Conservation (phyloP, 805 yeast genomes). For the Zygotorulaspora danielsina region DNA sequence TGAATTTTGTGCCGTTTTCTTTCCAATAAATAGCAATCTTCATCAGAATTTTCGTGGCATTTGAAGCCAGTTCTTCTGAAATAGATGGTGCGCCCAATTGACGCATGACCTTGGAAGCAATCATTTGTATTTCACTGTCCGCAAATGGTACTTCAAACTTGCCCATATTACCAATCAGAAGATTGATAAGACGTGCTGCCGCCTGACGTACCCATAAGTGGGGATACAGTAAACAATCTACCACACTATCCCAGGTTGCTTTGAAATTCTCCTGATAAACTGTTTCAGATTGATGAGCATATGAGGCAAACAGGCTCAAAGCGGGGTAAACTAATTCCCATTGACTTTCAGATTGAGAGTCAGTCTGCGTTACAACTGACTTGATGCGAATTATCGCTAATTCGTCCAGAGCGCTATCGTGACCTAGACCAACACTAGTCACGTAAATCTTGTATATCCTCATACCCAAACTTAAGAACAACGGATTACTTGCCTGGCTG, state of each 20-base stretch:
- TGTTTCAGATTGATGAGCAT: slow-evolving; percentile 38
- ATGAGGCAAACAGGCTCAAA: slow-evolving; percentile 46
- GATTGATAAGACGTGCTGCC: slow-evolving; percentile 56
- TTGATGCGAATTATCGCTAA: slow-evolving; percentile 38
- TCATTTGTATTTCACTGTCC: slow-evolving; percentile 54
- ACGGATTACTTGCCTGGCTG: slow-evolving; percentile 45
- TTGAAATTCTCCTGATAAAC: slow-evolving; percentile 34
- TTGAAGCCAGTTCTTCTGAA: slow-evolving; percentile 56
- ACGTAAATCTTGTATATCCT: slow-evolving; percentile 63
- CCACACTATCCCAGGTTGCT: slow-evolving; percentile 48
- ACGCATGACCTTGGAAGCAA: slow-evolving; percentile 63
- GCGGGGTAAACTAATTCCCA: slow-evolving; percentile 81
- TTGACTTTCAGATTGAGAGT: slow-evolving; percentile 43
- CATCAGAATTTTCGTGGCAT: slow-evolving; percentile 63
- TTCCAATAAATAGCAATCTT: slow-evolving; percentile 61
- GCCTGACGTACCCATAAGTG: slow-evolving; percentile 86
- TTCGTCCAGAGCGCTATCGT: slow-evolving; percentile 39
- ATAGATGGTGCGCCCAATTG: slow-evolving; percentile 79
- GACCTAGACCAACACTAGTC: slow-evolving; percentile 43
- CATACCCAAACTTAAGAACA: slow-evolving; percentile 69
- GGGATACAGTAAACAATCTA: slow-evolving; percentile 66
- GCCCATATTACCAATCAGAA: slow-evolving; percentile 43
- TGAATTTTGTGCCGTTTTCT: slow-evolving; percentile 38
- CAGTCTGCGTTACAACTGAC: slow-evolving; percentile 36
- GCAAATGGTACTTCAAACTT: slow-evolving; percentile 35